These are phyloP conservation scores for Tetrahymena malaccensis DNA, from an alignment of 73 alveolate species.

Conservation along the genomic window DNA sequence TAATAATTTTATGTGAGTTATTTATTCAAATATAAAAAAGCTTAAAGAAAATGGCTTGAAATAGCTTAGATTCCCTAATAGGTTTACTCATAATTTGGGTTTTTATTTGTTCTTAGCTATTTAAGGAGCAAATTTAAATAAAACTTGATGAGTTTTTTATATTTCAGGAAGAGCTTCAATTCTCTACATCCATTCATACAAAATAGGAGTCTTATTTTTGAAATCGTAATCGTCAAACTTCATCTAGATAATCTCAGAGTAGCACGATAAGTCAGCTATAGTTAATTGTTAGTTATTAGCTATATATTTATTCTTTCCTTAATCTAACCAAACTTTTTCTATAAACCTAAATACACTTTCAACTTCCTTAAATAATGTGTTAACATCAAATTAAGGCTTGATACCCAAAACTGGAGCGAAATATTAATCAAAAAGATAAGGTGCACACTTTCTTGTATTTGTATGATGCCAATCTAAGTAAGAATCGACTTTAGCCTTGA, in stretches of 20 bases:
- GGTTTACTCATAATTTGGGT: neutral
- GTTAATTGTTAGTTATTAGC: neutral
- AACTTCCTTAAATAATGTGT: neutral
- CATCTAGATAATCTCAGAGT: neutral
- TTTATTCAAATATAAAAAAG: too few relatives aligned
- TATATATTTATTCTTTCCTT: neutral
- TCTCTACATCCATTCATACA: neutral
- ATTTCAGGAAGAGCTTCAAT: neutral
- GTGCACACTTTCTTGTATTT: slow-evolving; percentile 25
- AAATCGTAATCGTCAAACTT: neutral
- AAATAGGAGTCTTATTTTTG: neutral
- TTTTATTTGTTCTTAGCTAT: neutral
- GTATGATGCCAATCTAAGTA: slow-evolving; percentile 64
- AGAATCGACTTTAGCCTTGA: slow-evolving; percentile 33
- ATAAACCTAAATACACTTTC: neutral
- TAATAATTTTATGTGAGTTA: too few relatives aligned
- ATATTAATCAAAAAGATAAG: neutral
- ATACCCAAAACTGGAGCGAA: neutral
- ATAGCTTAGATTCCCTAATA: too few relatives aligned
- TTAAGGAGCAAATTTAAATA: neutral
- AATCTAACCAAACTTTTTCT: neutral
- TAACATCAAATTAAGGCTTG: neutral
- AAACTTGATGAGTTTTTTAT: neutral
- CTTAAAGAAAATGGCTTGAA: too few relatives aligned
- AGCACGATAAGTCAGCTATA: neutral